Percentiles rank a stretch among this genome's conserved stretches.
These are phyloP conservation scores for Alternaria hordeiaustralica DNA, from an alignment of 2,329 filamentous ascomycete species.

Conservation along the genomic window DNA sequence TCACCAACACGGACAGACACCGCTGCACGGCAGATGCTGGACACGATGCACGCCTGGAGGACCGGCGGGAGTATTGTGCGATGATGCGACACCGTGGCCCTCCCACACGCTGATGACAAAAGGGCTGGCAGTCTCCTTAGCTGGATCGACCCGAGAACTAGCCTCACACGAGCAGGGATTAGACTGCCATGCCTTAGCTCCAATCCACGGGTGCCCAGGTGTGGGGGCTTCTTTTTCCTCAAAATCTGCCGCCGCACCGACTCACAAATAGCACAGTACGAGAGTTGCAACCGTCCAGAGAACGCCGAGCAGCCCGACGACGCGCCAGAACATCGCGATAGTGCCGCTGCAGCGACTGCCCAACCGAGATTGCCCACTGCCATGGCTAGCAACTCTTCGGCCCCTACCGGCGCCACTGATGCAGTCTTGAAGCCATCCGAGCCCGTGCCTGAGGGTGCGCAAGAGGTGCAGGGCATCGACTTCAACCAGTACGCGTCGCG, in stretches of 20 bases:
- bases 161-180: constrained; percentile 9
- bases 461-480: constrained; percentile 87
- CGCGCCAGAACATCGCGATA: background rate
- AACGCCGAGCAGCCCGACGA: background rate
- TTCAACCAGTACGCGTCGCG: constrained; percentile 80
- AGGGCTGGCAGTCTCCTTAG: constrained; percentile 1
- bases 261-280: constrained; percentile 4
- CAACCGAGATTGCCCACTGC: background rate
- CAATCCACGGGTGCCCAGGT: constrained; percentile 11
- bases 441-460: constrained; percentile 78
- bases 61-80: background rate
- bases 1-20: background rate
- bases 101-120: background rate
- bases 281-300: constrained; percentile 1
- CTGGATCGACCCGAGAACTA: constrained; percentile 18
- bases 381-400: constrained; percentile 28
- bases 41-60: background rate
- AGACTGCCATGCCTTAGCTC: constrained; percentile 10
- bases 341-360: constrained; percentile 1
- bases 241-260: constrained; percentile 19
- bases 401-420: constrained; percentile 63
- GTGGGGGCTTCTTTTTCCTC: constrained; percentile 15
- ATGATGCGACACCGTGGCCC: background rate
- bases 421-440: constrained; percentile 87
- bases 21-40: background rate